Percentiles rank a stretch among this genome's conserved stretches.
phyloP scores from a whole-genome alignment of 1,284 basidiomycete genomes.

The Athelia sp. region DNA sequence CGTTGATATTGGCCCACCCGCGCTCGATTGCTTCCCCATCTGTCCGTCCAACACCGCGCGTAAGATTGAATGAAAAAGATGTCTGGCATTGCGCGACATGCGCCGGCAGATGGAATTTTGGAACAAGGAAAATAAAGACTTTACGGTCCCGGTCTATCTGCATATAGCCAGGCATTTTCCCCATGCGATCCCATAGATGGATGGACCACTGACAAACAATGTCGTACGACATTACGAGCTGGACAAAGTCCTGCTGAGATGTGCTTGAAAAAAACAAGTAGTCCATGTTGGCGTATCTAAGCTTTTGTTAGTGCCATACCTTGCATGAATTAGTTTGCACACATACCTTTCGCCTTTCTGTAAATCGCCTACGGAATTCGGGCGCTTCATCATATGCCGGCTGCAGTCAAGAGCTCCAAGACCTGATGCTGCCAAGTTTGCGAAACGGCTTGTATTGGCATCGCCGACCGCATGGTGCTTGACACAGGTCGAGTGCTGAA shows the following conservation, averaged over 20 bases:
- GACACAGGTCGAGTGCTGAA: neutral
- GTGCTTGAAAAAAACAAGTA: slow-evolving; percentile 10
- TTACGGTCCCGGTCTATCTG: neutral
- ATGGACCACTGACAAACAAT: slow-evolving; percentile 9
- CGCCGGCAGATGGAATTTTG: slow-evolving; percentile 14
- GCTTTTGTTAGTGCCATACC: neutral
- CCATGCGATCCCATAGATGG: slow-evolving; percentile 3
- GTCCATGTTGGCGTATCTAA: slow-evolving; percentile 17
- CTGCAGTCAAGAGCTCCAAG: slow-evolving; percentile 10
- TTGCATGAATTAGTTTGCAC: neutral
- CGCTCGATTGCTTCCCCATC: slow-evolving; percentile 21
- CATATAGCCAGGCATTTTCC: neutral
- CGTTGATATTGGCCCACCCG: slow-evolving; percentile 16
- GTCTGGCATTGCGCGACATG: slow-evolving; percentile 14
- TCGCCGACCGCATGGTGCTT: slow-evolving; percentile 6
- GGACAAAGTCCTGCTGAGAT: neutral
- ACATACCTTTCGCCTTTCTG: slow-evolving; percentile 15
- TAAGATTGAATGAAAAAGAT: slow-evolving; percentile 14
- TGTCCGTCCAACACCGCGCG: slow-evolving; percentile 9
- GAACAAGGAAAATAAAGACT: slow-evolving; percentile 9
- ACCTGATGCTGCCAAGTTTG: slow-evolving; percentile 7
- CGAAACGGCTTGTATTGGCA: slow-evolving; percentile 8
- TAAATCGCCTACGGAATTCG: slow-evolving; percentile 12
- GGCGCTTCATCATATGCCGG: slow-evolving; percentile 8
- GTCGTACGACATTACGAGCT: slow-evolving; percentile 7